A percentile compares a stretch with the other conserved stretches of the same genome.
Evolutionary conservation across 1,284 basidiomycete genomes (phyloP).

Genomic region (Leccinum subatratum): DNA sequence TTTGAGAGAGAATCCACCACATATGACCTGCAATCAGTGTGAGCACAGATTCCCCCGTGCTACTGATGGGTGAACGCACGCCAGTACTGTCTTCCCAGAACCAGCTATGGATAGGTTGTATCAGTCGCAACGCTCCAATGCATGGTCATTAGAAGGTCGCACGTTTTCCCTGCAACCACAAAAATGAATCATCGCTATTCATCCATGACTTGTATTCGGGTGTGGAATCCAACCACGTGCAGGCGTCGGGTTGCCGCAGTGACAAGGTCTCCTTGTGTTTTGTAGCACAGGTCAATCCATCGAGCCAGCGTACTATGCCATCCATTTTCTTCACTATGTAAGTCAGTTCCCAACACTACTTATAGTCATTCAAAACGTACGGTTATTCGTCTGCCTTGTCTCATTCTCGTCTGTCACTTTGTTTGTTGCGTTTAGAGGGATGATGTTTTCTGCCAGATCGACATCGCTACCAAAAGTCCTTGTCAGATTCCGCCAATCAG

Average conservation of each 20-base stretch:
- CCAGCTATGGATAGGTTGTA: background rate
- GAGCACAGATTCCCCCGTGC: background rate
- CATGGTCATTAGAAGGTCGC: background rate
- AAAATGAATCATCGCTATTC: background rate
- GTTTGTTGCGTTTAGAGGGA: background rate
- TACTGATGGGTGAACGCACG: background rate
- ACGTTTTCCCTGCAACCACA: constrained; percentile 2
- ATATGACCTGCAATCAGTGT: constrained; percentile 9
- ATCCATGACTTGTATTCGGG: background rate
- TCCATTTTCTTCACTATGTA: background rate
- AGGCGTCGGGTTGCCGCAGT: background rate
- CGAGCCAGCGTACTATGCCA: constrained; percentile 9
- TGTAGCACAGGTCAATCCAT: background rate
- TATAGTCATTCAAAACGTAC: background rate
- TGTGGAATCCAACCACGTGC: background rate
- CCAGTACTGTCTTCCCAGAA: background rate
- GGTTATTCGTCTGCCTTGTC: background rate
- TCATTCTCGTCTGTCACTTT: background rate
- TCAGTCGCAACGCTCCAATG: background rate
- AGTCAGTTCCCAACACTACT: background rate
- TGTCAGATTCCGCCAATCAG: background rate
- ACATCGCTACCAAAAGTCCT: background rate
- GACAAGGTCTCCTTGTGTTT: background rate
- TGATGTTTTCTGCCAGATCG: background rate
- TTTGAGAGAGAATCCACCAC: constrained; percentile 3